These are phyloP conservation scores for Eucalyptus erythrocorys DNA, from an alignment of 345 rosid genomes.

Conservation along the genomic window DNA sequence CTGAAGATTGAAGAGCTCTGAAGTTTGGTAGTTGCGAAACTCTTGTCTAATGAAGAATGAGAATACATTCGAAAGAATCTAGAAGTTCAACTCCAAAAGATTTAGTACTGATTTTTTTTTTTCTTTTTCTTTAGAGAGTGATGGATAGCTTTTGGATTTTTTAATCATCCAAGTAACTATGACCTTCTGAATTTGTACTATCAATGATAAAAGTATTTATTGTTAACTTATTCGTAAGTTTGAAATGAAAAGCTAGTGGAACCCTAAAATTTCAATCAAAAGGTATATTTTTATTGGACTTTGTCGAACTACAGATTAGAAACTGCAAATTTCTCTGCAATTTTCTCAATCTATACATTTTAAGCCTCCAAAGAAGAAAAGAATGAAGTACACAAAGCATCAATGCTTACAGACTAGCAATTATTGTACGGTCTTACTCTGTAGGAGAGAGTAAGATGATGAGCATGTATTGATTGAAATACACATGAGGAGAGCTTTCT, in stretches of 20 bases:
- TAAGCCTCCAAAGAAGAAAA: neutral
- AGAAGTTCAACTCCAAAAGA: neutral
- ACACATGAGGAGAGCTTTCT: neutral
- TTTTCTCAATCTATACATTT: neutral
- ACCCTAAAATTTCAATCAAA: neutral
- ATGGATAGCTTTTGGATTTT: neutral
- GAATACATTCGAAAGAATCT: neutral
- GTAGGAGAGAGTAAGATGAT: neutral
- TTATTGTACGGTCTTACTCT: neutral
- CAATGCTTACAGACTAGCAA: neutral
- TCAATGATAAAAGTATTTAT: neutral
- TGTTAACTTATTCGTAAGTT: neutral
- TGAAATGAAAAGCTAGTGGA: neutral
- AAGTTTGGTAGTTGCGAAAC: neutral
- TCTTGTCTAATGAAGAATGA: neutral
- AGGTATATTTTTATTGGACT: neutral
- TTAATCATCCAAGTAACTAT: neutral
- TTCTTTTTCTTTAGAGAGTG: neutral
- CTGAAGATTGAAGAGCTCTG: neutral
- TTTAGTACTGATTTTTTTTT: neutral
- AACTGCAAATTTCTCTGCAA: neutral
- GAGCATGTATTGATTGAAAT: neutral
- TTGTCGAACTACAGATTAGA: neutral
- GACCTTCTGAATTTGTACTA: neutral
- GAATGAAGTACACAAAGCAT: neutral